Base-by-base conservation (phyloP, 176 grass and related monocot species). In the Ampelocalamus luodianensis region DNA sequence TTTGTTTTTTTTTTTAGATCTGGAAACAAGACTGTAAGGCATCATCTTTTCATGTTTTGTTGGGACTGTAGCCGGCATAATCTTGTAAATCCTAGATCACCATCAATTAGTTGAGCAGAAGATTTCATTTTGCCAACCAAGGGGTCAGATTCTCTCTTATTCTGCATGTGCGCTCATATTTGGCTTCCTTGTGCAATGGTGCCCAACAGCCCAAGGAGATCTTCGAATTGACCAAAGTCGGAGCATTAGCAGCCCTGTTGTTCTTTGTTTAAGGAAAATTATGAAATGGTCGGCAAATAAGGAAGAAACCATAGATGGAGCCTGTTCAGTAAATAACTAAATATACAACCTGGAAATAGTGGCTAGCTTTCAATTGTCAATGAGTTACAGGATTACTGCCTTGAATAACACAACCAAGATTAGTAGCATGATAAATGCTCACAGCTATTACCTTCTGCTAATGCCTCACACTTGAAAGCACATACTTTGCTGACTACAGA, bases 161-260 rank as follows among this genome's bases (percentile, higher is more conserved):
- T 73, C 50, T 22, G 37, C 68, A 38, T 68, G 26, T 80, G 43
- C 54, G 27, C 16, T 37, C 18, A 32, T 45, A 39, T 27, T 84
- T 69, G 13, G 11, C 32, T 40, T 48, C 38, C 55, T 36, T 66
- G 37, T 82, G 70, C 20, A 10, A 22, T 10, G 38, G 29, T 22
- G 43, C 23, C 58, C 23, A 26, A 38, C 59, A 66, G 9, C 42
- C 24, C 71, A 46, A 5, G 34, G 14, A 76, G 79, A 83, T 83
- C 29, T 83, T 88, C 78, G 65, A 88, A 83, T 82, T 83, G 80
- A 78, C 80, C 55, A 72, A 0, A 65, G 53, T 79, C 54, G 78
- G 43, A 88, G 26, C 5, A 32, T 27, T 23, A 59, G 65, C 65
- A 63, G 65, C 64, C 80, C 8, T 60, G 32, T n/a, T 36, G 70